Base-by-base conservation (phyloP, 805 yeast species). In the Candida golubevii region DNA sequence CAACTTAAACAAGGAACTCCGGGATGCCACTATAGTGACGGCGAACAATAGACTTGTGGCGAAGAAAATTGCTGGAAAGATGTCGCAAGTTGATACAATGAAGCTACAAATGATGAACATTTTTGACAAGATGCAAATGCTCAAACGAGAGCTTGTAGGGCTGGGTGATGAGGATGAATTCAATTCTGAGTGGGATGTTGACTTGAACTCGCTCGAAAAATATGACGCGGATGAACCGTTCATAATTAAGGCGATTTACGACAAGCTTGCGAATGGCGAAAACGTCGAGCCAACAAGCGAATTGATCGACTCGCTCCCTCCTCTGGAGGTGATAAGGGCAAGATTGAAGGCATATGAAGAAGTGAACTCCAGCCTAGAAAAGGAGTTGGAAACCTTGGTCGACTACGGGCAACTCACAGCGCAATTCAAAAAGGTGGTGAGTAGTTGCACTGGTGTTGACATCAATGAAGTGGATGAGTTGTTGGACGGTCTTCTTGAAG, bases 141-240 rank as follows among this genome's bases (percentile, higher is more conserved):
- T 60, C 23, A 57, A 58, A 39, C 55, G 55, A 38, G 64, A 58
- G 40, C 41, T 44, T 8, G 41, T 38, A 9, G 35, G 40, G 33
- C 32, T 53, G 7, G 45, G 78, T 12, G 56, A 53, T 23, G 56
- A 46, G 6, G 53, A 44, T 6, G 31, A 39, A 14, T 39, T 36
- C 27, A 33, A 38, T 18, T 51, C 43, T 12, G 56, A 85, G 13
- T 78, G 78, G 49, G 78, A 79, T 32, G 85, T 87, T 0, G 79
- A 84, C 23, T 65, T 67, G 10, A 84, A 79, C 39, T 90, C 85
- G 50, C 82, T 83, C 47, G 65, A 66, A 15, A 69, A 73, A 75
- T 83, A 80, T 55, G 91, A 85, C 62, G 91, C 96, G 0, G 97
- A 90, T 64, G 91, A 87, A 58, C 96, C 97, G n/a, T 91, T 88